Evolutionary conservation across 1,284 basidiomycete species (phyloP).

Genomic region (Cryptococcus sp.): DNA sequence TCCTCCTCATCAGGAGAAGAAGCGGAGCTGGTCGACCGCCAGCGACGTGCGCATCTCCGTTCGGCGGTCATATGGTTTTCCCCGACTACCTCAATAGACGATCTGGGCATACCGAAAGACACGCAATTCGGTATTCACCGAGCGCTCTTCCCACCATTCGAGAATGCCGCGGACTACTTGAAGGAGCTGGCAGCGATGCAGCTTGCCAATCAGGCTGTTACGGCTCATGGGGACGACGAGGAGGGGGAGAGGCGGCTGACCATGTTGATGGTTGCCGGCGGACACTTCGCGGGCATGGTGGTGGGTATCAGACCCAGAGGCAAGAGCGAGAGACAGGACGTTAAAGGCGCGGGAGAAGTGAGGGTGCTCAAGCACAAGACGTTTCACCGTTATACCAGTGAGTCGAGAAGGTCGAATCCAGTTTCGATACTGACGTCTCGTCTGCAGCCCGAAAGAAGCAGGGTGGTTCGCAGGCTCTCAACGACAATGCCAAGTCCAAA

Average conservation of each 20-base stretch:
- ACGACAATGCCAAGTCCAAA: conserved; percentile 89
- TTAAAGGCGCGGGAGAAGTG: conserved; percentile 60
- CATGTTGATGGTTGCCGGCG: conserved; percentile 93
- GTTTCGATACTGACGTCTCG: conserved; percentile 9
- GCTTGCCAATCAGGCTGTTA: conserved; percentile 57
- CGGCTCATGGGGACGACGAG: conserved; percentile 53
- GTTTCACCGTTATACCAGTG: conserved; percentile 98
- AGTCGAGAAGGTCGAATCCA: conserved; percentile 25
- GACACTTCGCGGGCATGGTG: conserved; percentile 93
- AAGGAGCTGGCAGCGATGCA: conserved; percentile 68
- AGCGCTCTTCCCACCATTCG: conserved; percentile 64
- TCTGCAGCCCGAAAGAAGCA: conserved; percentile 86
- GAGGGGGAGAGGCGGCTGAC: conserved; percentile 79
- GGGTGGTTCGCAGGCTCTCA: conserved; percentile 89
- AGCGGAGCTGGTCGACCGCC: conserved; percentile 48
- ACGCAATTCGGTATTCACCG: conserved; percentile 91
- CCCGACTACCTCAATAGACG: conserved; percentile 56
- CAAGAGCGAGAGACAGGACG: conserved; percentile 61
- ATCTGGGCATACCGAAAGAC: conserved; percentile 53
- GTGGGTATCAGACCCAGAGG: conserved; percentile 60
- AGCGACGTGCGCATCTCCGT: conserved; percentile 59
- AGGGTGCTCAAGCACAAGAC: conserved; percentile 91
- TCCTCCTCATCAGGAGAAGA: conserved; percentile 38
- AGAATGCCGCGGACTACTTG: conserved; percentile 52
- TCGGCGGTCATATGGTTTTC: conserved; percentile 88